phyloP scores from a whole-genome alignment of 2,329 filamentous ascomycete species.

The Xylaria sp. region DNA sequence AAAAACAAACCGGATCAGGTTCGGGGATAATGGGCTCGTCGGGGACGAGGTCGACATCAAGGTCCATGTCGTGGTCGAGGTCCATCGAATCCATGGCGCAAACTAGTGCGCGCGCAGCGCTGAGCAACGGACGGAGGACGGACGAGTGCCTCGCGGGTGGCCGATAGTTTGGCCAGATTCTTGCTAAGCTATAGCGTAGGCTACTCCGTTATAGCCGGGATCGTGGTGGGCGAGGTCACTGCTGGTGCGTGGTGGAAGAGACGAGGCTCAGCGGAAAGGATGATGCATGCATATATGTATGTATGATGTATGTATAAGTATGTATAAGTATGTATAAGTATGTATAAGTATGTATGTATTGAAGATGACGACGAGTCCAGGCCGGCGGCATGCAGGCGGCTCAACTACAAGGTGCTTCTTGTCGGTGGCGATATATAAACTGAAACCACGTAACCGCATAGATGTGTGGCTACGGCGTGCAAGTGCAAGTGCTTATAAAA shows the following conservation, averaged over 20 bases:
- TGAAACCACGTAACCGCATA: background rate
- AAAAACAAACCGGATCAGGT: slow-evolving; percentile 34
- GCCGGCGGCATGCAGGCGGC: background rate
- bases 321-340: background rate
- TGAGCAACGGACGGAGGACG: background rate
- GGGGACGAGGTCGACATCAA: slow-evolving; percentile 63
- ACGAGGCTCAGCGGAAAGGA: slow-evolving; percentile 1
- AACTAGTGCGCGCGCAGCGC: slow-evolving; percentile 18
- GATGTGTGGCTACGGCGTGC: background rate
- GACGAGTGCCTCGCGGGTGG: background rate
- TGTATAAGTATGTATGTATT: background rate
- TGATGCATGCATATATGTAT: background rate
- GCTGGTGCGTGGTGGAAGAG: background rate
- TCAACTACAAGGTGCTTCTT: background rate
- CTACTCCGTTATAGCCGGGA: background rate
- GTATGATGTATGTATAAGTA: too few species aligned
- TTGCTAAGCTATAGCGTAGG: background rate
- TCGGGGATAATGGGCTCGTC: slow-evolving; percentile 51
- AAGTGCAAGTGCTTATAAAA: background rate
- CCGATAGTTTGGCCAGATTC: background rate
- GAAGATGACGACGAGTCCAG: background rate
- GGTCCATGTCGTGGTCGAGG: slow-evolving; percentile 76
- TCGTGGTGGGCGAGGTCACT: background rate
- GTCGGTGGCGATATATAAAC: background rate
- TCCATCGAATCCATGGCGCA: slow-evolving; percentile 65